Evolutionary conservation across 2,329 filamentous ascomycete genomes (phyloP).

Genomic region (Huntiella omanensis): DNA sequence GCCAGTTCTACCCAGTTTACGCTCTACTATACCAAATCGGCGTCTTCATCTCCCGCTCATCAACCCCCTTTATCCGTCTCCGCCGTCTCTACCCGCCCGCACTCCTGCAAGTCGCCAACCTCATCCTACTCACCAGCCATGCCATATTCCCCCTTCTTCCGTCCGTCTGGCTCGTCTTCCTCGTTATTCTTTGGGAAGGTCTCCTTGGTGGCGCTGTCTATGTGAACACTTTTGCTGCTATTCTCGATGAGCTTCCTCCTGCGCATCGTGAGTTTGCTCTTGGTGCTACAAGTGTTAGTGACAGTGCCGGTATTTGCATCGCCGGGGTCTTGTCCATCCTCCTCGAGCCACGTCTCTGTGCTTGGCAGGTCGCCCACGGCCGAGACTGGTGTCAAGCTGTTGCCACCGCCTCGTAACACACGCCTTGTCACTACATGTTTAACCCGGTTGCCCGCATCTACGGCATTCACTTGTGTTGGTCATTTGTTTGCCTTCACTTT

Average conservation of each 20-base stretch:
- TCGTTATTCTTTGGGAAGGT: slow-evolving; percentile 85
- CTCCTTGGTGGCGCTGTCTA: slow-evolving; percentile 82
- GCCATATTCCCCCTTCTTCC: slow-evolving; percentile 68
- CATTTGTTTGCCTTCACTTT: too few species aligned
- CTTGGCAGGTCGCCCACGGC: slow-evolving; percentile 67
- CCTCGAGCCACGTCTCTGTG: slow-evolving; percentile 65
- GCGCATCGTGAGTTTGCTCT: slow-evolving; percentile 81
- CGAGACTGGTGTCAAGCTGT: slow-evolving; percentile 44
- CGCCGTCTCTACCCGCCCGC: slow-evolving; percentile 67
- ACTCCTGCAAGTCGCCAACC: slow-evolving; percentile 62
- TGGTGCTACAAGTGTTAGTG: slow-evolving; percentile 76
- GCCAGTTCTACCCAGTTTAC: slow-evolving; percentile 88
- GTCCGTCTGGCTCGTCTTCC: slow-evolving; percentile 67
- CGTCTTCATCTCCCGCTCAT: slow-evolving; percentile 86
- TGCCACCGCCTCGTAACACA: too few species aligned
- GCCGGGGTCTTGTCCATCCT: slow-evolving; percentile 70
- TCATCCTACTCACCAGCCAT: slow-evolving; percentile 55
- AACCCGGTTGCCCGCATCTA: neutral
- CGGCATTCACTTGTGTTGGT: neutral
- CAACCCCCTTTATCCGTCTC: slow-evolving; percentile 69
- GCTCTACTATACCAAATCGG: slow-evolving; percentile 87
- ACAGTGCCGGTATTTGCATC: slow-evolving; percentile 76
- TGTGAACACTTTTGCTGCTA: slow-evolving; percentile 89
- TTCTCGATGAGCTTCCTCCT: slow-evolving; percentile 60
- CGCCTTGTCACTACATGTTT: too few species aligned